Evolutionary conservation across 202 grass and related monocot genomes (phyloP).

Genomic region (Setaria italica): DNA sequence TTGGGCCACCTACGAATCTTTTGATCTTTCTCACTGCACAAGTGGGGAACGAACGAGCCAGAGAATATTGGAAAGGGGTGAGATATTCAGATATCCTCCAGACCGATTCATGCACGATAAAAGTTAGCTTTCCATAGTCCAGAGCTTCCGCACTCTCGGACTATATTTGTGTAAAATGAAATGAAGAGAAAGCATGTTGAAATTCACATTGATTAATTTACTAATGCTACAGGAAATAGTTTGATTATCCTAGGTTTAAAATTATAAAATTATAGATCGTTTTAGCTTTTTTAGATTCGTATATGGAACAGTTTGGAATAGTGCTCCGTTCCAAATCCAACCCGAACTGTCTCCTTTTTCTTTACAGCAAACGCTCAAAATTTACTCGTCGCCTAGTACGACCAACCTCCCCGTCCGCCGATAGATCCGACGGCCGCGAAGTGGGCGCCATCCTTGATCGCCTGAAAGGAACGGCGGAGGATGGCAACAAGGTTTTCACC

Average conservation of each 20-base stretch:
- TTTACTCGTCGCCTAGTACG: neutral
- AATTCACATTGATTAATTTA: neutral
- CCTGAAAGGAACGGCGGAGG: constrained; percentile 4
- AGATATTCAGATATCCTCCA: neutral
- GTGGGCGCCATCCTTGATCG: neutral
- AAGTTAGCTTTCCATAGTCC: neutral
- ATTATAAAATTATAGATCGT: too few species aligned
- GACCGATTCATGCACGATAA: neutral
- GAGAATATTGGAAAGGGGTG: neutral
- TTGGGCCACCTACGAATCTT: neutral
- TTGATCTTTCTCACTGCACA: neutral
- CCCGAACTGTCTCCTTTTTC: neutral
- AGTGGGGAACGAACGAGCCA: neutral
- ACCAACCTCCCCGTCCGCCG: neutral
- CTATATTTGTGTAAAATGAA: neutral
- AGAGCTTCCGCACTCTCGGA: neutral
- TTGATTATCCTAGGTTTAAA: neutral
- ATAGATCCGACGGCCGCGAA: constrained; percentile 2
- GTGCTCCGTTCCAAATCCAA: neutral
- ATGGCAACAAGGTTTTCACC: neutral
- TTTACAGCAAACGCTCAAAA: neutral
- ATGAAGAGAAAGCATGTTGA: neutral
- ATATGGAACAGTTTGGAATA: too few species aligned
- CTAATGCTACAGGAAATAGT: neutral
- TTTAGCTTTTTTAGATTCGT: too few species aligned